These are phyloP conservation scores for Crithidia mellificae DNA, from an alignment of 208 protist genomes.

Conservation along the genomic window DNA sequence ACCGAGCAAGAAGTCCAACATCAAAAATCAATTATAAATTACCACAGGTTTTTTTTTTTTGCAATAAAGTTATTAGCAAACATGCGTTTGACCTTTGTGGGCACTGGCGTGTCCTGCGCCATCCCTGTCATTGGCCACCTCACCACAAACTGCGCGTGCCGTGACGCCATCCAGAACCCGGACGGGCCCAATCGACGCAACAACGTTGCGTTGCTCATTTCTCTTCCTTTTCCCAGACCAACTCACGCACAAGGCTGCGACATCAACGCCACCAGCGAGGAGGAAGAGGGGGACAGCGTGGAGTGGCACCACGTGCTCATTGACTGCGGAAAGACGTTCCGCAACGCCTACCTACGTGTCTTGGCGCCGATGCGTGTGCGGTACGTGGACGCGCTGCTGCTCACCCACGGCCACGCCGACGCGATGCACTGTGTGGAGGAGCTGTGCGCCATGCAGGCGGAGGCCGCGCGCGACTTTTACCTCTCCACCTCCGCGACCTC, in stretches of 20 bases:
- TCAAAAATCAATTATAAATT: too few relatives aligned
- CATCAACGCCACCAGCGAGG: slow-evolving; percentile 2
- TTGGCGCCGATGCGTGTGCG: slow-evolving; percentile 57
- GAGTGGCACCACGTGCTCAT: slow-evolving; percentile 61
- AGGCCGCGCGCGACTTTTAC: slow-evolving; percentile 20
- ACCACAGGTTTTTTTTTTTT: not conserved
- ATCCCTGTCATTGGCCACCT: slow-evolving; percentile 87
- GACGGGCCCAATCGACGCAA: slow-evolving; percentile 72
- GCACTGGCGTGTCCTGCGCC: slow-evolving; percentile 75
- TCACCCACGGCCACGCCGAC: slow-evolving; percentile 90
- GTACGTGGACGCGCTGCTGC: slow-evolving; percentile 73
- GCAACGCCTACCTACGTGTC: slow-evolving; percentile 85
- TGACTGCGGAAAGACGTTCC: slow-evolving; percentile 91
- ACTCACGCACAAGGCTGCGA: slow-evolving; percentile 1
- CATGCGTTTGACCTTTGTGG: slow-evolving; percentile 61
- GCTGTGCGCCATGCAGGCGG: slow-evolving; percentile 79
- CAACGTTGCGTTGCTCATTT: slow-evolving; percentile 81
- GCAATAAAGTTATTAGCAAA: not conserved
- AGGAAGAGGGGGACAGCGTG: too few relatives aligned
- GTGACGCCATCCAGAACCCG: slow-evolving; percentile 60
- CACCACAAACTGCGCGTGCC: slow-evolving; percentile 65
- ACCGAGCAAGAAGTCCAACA: too few relatives aligned
- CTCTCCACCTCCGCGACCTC: not conserved
- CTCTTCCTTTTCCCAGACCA: slow-evolving; percentile 24
- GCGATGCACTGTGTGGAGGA: slow-evolving; percentile 86